phyloP scores from a whole-genome alignment of 2,329 filamentous ascomycete species.

The Phaeosphaeriaceae sp. region DNA sequence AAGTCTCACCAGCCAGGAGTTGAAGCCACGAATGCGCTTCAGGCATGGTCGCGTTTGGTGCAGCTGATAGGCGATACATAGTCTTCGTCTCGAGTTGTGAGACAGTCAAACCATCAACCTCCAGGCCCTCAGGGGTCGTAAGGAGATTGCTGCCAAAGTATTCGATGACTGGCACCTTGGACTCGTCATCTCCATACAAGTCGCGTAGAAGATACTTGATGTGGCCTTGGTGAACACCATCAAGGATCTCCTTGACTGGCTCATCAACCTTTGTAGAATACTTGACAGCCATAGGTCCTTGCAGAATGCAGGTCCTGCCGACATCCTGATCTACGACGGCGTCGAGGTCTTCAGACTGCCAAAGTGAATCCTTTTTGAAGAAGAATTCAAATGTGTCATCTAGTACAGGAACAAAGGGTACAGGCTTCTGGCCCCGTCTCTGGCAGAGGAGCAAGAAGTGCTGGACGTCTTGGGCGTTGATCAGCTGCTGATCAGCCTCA shows the following conservation, averaged over 20 bases:
- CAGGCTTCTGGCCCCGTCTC: constrained; percentile 91
- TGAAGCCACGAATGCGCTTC: constrained; percentile 84
- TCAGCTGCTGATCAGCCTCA: constrained; percentile 85
- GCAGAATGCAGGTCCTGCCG: constrained; percentile 91
- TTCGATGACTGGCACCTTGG: constrained; percentile 81
- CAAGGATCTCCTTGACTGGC: constrained; percentile 92
- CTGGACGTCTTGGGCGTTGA: constrained; percentile 98
- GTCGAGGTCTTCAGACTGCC: constrained; percentile 97
- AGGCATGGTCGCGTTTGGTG: constrained; percentile 76
- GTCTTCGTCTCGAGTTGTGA: constrained; percentile 80
- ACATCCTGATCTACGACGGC: constrained; percentile 97
- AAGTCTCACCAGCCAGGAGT: constrained; percentile 81
- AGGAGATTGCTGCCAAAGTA: constrained; percentile 93
- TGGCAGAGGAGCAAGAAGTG: constrained; percentile 94
- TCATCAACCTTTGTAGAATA: constrained; percentile 91
- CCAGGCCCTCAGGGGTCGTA: constrained; percentile 67
- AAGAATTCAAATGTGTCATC: constrained; percentile 99
- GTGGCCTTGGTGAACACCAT: constrained; percentile 86
- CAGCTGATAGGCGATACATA: constrained; percentile 81
- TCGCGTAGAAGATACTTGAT: constrained; percentile 81
- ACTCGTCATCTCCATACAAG: constrained; percentile 75
- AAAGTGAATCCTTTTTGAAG: constrained; percentile 99
- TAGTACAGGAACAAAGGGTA: constrained; percentile 92
- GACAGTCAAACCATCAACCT: constrained; percentile 85
- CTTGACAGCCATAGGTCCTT: constrained; percentile 90